Conservation (phyloP, 225 moss, liverwort and hornwort genomes). For the Bryoerythrophyllum caledonicum region DNA sequence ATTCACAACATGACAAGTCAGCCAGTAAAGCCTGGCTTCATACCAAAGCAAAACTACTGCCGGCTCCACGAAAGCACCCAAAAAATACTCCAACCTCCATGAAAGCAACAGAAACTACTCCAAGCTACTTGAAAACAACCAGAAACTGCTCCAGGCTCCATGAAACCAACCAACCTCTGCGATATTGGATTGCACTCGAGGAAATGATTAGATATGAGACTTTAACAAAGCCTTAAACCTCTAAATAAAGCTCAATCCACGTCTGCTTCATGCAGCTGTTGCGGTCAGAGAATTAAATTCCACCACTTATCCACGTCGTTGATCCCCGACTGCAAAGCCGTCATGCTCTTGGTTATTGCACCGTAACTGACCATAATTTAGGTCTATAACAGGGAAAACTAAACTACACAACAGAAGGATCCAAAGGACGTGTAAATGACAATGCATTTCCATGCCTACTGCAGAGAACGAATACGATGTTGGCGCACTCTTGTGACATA, state of each 20-base stretch:
- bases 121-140: neutral
- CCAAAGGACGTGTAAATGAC: too few relatives aligned
- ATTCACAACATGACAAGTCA: too few relatives aligned
- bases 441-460: too few relatives aligned
- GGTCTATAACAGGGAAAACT: neutral
- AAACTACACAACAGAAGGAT: too few relatives aligned
- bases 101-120: neutral
- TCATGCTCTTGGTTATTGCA: neutral
- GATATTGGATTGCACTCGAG: neutral
- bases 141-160: neutral
- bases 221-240: neutral
- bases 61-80: too few relatives aligned
- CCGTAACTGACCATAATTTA: slow-evolving; percentile 7
- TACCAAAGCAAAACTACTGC: too few relatives aligned
- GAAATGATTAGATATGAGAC: neutral
- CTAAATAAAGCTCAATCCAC: neutral
- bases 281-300: neutral
- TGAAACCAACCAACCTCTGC: neutral
- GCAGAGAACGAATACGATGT: too few relatives aligned
- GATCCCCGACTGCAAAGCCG: slow-evolving; percentile 1
- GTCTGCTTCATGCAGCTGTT: neutral
- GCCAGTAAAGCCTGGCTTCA: too few relatives aligned
- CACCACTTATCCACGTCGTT: slow-evolving; percentile 8
- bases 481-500: too few relatives aligned
- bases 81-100: neutral